A percentile compares a stretch with the other conserved stretches of the same genome.
Evolutionary conservation across 2,329 filamentous ascomycete genomes (phyloP).

Genomic region (Zymoseptoria pseudotritici): DNA sequence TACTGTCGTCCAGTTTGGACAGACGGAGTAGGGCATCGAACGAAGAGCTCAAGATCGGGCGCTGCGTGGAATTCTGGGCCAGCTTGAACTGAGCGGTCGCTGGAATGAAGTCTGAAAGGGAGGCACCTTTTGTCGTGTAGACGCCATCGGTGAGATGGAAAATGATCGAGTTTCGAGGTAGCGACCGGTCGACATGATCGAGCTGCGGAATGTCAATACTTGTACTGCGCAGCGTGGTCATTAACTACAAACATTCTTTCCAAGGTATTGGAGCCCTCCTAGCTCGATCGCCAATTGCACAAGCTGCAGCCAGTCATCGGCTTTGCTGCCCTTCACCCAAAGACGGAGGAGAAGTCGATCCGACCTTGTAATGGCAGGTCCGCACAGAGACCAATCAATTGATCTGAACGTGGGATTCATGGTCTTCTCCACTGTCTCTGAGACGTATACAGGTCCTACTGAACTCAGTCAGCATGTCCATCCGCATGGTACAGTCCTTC

Average conservation of each 20-base stretch:
- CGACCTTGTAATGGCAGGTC: conserved; percentile 57
- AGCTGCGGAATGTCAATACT: conserved; percentile 28
- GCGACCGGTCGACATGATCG: conserved; percentile 59
- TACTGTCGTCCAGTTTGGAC: conserved; percentile 79
- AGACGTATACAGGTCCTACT: conserved; percentile 77
- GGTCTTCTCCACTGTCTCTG: conserved; percentile 67
- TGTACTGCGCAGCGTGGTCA: conserved; percentile 3
- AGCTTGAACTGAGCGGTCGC: conserved; percentile 26
- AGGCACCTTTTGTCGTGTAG: conserved; percentile 50
- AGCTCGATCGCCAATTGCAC: conserved; percentile 67
- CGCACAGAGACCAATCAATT: conserved; percentile 65
- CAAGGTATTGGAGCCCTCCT: conserved; percentile 68
- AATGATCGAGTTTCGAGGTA: conserved; percentile 74
- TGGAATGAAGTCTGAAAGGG: conserved; percentile 19
- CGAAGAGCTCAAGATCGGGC: conserved; percentile 59
- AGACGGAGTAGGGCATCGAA: conserved; percentile 85
- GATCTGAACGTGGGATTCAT: conserved; percentile 86
- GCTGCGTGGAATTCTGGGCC: conserved; percentile 14
- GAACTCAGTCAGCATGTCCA: conserved; percentile 11
- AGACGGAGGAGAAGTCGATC: conserved; percentile 61
- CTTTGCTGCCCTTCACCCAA: conserved; percentile 58
- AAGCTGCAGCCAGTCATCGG: conserved; percentile 54
- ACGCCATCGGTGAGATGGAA: conserved; percentile 82
- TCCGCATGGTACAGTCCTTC: not conserved
- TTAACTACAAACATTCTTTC: conserved; percentile 45